These are phyloP conservation scores for Penicillium concentricum DNA, from an alignment of 2,329 filamentous ascomycete species.

Conservation along the genomic window DNA sequence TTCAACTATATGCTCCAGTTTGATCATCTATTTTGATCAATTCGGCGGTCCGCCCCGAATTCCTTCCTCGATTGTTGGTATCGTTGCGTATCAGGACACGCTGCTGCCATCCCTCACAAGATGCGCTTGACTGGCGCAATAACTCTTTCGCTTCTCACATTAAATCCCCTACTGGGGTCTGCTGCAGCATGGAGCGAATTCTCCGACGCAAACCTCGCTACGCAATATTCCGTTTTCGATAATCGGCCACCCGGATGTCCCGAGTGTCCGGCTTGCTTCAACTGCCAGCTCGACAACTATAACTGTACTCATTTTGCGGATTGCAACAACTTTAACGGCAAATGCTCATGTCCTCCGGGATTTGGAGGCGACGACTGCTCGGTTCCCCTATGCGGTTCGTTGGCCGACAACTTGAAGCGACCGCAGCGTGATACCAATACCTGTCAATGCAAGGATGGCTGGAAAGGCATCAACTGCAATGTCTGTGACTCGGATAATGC, in stretches of 20 bases:
- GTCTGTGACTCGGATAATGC: constrained; percentile 82
- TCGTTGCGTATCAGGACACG: constrained; percentile 6
- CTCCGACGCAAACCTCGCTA: constrained; percentile 59
- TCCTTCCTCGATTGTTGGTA: constrained; percentile 8
- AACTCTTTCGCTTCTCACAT: constrained; percentile 25
- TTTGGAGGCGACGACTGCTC: constrained; percentile 95
- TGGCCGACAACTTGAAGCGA: constrained; percentile 77
- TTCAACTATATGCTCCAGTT: not conserved
- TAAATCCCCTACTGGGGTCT: constrained; percentile 26
- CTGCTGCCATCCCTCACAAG: constrained; percentile 14
- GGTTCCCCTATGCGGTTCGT: constrained; percentile 84
- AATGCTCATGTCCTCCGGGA: constrained; percentile 87
- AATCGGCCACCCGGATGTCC: constrained; percentile 59
- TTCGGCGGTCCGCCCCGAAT: constrained; percentile 9
- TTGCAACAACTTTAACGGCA: constrained; percentile 86
- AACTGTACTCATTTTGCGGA: constrained; percentile 85
- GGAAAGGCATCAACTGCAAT: constrained; percentile 97
- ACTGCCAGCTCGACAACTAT: constrained; percentile 92
- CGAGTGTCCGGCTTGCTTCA: constrained; percentile 68
- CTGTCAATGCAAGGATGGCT: constrained; percentile 89
- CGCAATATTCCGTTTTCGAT: constrained; percentile 68
- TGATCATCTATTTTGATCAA: not conserved
- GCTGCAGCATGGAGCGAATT: constrained; percentile 49
- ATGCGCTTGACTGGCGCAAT: constrained; percentile 30
- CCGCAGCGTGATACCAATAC: constrained; percentile 67